Evolutionary conservation across 768 basidiomycete species (phyloP), one percentile per base, ranked within the genome.

Genomic region (Amanita subjunquillea): DNA sequence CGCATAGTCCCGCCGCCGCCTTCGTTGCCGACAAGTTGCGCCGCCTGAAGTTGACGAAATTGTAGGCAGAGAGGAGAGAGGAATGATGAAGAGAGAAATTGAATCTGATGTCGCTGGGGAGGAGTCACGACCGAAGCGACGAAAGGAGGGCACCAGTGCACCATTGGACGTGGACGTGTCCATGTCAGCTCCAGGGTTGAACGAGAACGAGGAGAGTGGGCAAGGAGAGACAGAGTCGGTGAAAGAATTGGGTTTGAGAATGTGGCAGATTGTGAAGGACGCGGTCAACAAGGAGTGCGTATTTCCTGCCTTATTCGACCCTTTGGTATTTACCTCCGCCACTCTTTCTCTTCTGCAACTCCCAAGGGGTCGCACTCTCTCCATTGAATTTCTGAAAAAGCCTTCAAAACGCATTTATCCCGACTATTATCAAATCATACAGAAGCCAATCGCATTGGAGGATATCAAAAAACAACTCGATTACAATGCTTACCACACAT

Each of bases 241-340:
- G 63, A 82, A 76, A 63, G 81, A 82, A 68, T 76, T 80, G 63
- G 87, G 83, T 42, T 65, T 83, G 68, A 77, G 74, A 68, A 66
- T 89, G 70, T 90, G 85, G 83, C 79, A 83, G 63, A 78, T 77
- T 37, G 75, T 91, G 65, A 87, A 80, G 76, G 85, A 87, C 67
- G 88, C 86, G 63, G 80, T 82, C 65, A 85, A 82, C 74, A 87
- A 87, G 77, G 87, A 90, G 89, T 91, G 77, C 76, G 87, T 65
- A 53, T 63, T 65, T 70, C 68, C 62, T 66, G 64, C 65, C 64
- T 66, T 72, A 68, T 70, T 70, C 68, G 67, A 71, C 70, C 69
- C 63, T 68, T 65, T 68, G 62, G 54, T 61, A 54, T 63, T 58
- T 63, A 58, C 57, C 59, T 58, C 54, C 54, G 36, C 53, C 57